Percentiles rank a stretch among this genome's conserved stretches.
Conservation (phyloP, 192 early-diverging fungal species). For the Backusella sp. region DNA sequence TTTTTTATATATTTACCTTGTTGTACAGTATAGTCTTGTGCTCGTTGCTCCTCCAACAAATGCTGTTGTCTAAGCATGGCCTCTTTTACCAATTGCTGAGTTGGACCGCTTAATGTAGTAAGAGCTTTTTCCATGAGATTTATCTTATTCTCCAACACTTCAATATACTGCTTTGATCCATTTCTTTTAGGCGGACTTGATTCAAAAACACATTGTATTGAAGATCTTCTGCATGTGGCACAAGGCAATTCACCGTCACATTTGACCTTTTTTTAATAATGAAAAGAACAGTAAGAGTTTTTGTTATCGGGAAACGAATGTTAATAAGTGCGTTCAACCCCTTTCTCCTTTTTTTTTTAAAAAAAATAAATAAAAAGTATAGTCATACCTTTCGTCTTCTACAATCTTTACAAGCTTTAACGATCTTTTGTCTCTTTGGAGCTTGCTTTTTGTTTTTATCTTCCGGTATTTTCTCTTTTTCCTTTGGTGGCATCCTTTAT, state of each 20-base stretch:
- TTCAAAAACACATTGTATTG: conserved; percentile 20
- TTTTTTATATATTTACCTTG: conserved; percentile 4
- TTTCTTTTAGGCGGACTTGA: conserved; percentile 12
- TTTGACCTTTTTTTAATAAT: conserved; percentile 14
- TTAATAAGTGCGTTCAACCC: background rate
- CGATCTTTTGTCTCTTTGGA: conserved; percentile 12
- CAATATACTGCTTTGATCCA: conserved; percentile 16
- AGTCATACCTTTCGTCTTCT: conserved; percentile 13
- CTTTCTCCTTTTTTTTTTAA: conserved; percentile 3
- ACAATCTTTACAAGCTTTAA: conserved; percentile 20
- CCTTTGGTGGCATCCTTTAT: conserved; percentile 10
- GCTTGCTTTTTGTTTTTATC: conserved; percentile 1
- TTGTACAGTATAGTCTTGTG: conserved; percentile 8
- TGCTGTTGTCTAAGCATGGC: conserved; percentile 10
- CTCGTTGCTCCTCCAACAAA: background rate
- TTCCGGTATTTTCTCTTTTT: background rate
- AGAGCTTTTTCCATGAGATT: conserved; percentile 9
- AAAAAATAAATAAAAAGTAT: background rate
- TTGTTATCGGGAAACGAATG: conserved; percentile 5
- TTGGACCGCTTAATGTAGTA: background rate
- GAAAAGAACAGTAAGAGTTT: conserved; percentile 4
- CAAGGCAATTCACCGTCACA: conserved; percentile 17
- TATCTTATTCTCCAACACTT: conserved; percentile 2
- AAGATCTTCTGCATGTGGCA: conserved; percentile 13
- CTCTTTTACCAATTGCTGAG: conserved; percentile 2